Base-by-base conservation (phyloP, 2,329 filamentous ascomycete genomes). In the Neurospora sp. region DNA sequence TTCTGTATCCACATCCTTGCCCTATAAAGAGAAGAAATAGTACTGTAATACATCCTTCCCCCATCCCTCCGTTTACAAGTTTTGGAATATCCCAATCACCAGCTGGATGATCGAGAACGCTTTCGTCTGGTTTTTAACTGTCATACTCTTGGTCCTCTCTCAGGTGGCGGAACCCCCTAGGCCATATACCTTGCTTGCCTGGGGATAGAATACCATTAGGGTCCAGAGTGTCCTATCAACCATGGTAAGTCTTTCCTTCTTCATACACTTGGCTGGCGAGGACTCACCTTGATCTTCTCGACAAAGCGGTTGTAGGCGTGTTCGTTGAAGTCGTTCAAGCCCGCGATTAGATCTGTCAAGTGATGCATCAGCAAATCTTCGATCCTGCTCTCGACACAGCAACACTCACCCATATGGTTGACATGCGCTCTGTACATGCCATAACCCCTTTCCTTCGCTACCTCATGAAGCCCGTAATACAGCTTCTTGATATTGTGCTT, bases 141-240 rank as follows among this genome's bases (percentile, higher is more conserved):
- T 17, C 28, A 10, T 52, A 43, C 15, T 72, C 69, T 19, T 71
- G 68, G 0, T 69, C 39, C 15, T 75, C 73, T 36, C 73, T 71
- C 10, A 75, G 46, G 69, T 75, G 73, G 0, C 72, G 70, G 68
- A 73, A 73, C 38, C 76, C 72, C 69, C 77, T 75, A 0, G 77
- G 78, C 80, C 79, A 81, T 7, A 81, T 78, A 8, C 80, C 80
- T 73, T 79, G 78, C 73, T 81, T 81, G 13, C 80, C 80, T 0
- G 80, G 79, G 1, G 78, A 78, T 10, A 82, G 68, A 33, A 81
- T 78, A 1, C 80, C 79, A 28, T 81, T 80, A 0, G 78, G 78
- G 68, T 81, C 80, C 19, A 81, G 67, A 0, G 78, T 75, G 70
- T 81, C 79, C 79, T 80, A 19, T 40, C 46, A 1, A 71, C 4